Evolutionary conservation across 2,329 filamentous ascomycete genomes (phyloP), one percentile per base, ranked within the genome.

Genomic region (Beauveria caledonica): DNA sequence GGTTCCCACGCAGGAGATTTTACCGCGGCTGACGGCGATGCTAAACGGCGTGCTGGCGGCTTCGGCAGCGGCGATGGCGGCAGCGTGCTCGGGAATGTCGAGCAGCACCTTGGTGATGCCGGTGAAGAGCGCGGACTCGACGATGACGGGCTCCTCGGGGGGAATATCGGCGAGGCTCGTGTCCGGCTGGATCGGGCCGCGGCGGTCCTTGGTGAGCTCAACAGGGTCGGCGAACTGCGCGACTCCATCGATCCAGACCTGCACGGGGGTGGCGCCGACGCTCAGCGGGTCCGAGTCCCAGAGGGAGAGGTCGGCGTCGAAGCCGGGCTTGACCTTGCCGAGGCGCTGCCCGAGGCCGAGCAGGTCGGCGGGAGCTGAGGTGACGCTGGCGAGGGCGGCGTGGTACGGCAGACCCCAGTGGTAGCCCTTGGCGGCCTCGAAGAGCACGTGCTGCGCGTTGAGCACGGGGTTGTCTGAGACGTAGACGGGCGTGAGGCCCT

Each of bases 381-480:
- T 86, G 9, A 86, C 82, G 25, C 80, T 74, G 1, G 83, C 78
- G 5, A 86, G 68, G 1, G 84, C 84, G 3, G 76, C 81, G 60
- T 86, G 82, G 65, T 86, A 86, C 0, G 83, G 81, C 60, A 86
- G 73, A 1, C 84, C 83, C 63, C 84, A 86, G 53, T 79, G 80
- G 65, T 82, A 82, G 2, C 72, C 80, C 70, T 84, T 85, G 53
- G 81, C 83, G 9, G 83, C 83, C 67, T 86, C 86, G 52, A 87
- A 86, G 1, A 88, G 74, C 3, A 89, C 84, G 63, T 88, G 86
- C 69, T 88, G 86, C 1, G 85, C 85, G 65, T 88, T 88, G 58
- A 88, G 71, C 0, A 88, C 85, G 0, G 86, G 86, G 68, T 89
- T 89, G 68, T 88, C 86, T 62, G 81, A 85, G n/a, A 89, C 86